A percentile compares a stretch with the other conserved stretches of the same genome.
These are phyloP conservation scores for Zygoascus flipseniorum DNA, from an alignment of 805 yeast species.

Conservation along the genomic window DNA sequence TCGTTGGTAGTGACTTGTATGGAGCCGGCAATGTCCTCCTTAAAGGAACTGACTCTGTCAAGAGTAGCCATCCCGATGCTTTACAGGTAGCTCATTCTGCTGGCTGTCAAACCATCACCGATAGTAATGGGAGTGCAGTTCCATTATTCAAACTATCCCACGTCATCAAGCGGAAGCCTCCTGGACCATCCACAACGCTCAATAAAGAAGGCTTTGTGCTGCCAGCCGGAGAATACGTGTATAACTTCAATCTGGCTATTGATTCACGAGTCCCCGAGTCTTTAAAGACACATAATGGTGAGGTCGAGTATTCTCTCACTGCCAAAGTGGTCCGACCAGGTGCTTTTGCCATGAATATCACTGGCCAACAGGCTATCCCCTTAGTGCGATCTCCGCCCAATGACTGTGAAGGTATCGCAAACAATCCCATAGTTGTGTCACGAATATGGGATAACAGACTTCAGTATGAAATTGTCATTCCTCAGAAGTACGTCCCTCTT, in stretches of 20 bases:
- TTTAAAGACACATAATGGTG: constrained; percentile 69
- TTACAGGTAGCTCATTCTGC: constrained; percentile 5
- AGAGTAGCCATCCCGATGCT: constrained; percentile 1
- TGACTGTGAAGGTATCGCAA: constrained; percentile 61
- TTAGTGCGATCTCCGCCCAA: constrained; percentile 65
- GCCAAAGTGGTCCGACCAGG: constrained; percentile 74
- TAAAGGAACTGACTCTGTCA: not conserved
- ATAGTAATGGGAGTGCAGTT: not conserved
- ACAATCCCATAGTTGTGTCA: constrained; percentile 85
- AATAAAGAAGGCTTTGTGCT: constrained; percentile 39
- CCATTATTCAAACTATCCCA: not conserved
- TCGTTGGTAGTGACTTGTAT: constrained; percentile 23
- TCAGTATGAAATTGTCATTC: constrained; percentile 82
- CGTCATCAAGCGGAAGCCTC: not conserved
- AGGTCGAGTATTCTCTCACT: constrained; percentile 59
- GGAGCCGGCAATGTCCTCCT: constrained; percentile 28
- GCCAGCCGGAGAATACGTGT: constrained; percentile 83
- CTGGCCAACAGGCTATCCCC: constrained; percentile 53
- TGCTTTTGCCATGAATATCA: constrained; percentile 70
- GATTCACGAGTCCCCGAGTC: constrained; percentile 79
- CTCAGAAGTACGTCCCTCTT: constrained; percentile 78
- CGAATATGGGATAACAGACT: constrained; percentile 91
- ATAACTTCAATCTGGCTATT: constrained; percentile 83
- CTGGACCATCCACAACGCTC: not conserved
- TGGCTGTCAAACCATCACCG: constrained; percentile 3